Base-by-base conservation (phyloP, 805 yeast genomes). In the Priceomyces fermenticarens region DNA sequence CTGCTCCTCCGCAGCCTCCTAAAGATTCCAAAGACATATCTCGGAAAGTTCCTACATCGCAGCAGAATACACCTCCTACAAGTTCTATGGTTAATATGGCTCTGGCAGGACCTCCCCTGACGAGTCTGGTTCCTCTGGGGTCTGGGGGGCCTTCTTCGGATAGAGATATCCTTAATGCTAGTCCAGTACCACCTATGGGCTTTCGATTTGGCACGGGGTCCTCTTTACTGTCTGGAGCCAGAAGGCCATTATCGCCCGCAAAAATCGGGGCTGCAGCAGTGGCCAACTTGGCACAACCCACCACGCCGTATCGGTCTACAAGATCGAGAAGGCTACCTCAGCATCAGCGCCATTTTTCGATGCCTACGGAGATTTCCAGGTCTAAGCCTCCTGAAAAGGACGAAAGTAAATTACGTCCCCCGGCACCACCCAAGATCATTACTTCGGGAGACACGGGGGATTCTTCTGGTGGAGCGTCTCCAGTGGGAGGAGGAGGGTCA, bases 181-280 rank as follows among this genome's bases (percentile, higher is more conserved):
- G 55, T 35, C 48, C 60, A 12, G 57, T 58, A 7, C 60, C 70
- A 4, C 73, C 73, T 2, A 43, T 58, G 16, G 62, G 59, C 38
- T 67, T 52, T 47, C 49, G 63, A 30, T 70, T 65, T 51, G 71
- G 72, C n/a, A 57, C 63, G 30, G 51, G 58, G n/a, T 36, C 54
- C 10, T 29, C 47, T 6, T 32, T 40, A 3, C n/a, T 7, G 5
- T 31, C 48, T 30, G 32, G 43, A 20, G 30, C 43, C 41, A 44
- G 62, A 45, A 59, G 82, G 45, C 78, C 83, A 12, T 58, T 73
- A 25, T 80, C 87, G 1, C 89, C 89, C 0, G 85, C 88, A 1
- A 80, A 79, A 49, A 72, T 82, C 9, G 90, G 90, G 0, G 88
- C 88, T 1, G 76, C 73, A 15, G 88, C 88, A 1, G 85, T 83